Evolutionary conservation across 2,329 filamentous ascomycete genomes (phyloP).

Genomic region (Apiospora kogelbergensis): DNA sequence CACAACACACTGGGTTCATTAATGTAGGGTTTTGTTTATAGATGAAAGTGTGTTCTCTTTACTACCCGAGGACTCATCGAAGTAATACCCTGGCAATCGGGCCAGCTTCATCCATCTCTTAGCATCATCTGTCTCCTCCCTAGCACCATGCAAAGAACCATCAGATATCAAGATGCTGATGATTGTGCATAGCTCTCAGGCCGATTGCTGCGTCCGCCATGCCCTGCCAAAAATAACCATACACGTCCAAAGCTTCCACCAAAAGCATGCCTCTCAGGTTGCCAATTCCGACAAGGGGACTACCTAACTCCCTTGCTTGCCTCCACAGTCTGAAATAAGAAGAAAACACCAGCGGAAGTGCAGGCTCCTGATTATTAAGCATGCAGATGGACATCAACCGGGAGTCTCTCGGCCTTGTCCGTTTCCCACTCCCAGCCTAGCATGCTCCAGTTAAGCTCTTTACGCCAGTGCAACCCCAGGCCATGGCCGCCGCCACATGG

Average conservation of each 20-base stretch:
- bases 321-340: constrained; percentile 18
- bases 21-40: background rate
- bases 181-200: background rate
- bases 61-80: background rate
- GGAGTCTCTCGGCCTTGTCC: constrained; percentile 37
- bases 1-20: background rate
- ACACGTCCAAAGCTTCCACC: constrained; percentile 1
- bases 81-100: background rate
- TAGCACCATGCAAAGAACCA: background rate
- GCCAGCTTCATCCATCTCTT: background rate
- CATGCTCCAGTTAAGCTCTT: constrained; percentile 84
- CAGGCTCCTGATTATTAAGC: constrained; percentile 28
- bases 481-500: constrained; percentile 53
- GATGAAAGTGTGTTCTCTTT: background rate
- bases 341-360: background rate
- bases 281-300: constrained; percentile 38
- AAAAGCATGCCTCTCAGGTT: constrained; percentile 1
- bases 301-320: constrained; percentile 51
- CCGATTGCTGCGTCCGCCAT: background rate
- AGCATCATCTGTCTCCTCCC: background rate
- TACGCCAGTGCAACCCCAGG: constrained; percentile 69
- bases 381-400: constrained; percentile 50
- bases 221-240: background rate
- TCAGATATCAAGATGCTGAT: background rate
- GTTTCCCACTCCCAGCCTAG: constrained; percentile 76